Conservation (phyloP, 78 protist species). For the Dictyostelium citrinum region DNA sequence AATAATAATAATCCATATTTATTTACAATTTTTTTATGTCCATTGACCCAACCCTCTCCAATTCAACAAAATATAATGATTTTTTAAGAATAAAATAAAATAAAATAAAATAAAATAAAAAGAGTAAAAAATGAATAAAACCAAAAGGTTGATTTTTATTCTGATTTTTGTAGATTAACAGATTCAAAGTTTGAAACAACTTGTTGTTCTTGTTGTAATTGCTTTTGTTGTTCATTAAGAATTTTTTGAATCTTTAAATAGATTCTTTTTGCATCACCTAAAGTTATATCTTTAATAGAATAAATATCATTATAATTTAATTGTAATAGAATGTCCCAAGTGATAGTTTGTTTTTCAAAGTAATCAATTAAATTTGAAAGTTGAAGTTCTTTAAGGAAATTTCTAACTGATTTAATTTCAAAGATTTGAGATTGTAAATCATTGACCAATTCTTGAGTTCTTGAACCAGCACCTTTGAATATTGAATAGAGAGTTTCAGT, state of each 20-base stretch:
- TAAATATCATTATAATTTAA: neutral
- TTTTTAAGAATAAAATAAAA: too few relatives aligned
- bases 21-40: too few relatives aligned
- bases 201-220: neutral
- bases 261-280: constrained; percentile 42
- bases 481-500: neutral
- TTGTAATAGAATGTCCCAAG: neutral
- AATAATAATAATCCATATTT: too few relatives aligned
- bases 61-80: too few relatives aligned
- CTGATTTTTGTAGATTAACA: neutral
- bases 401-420: constrained; percentile 7
- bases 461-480: neutral
- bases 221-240: neutral
- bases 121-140: too few relatives aligned
- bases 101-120: too few relatives aligned
- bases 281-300: neutral
- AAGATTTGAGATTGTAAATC: neutral
- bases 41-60: too few relatives aligned
- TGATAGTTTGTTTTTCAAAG: constrained; percentile 16
- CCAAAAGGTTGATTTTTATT: too few relatives aligned
- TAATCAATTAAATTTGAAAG: neutral
- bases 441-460: neutral
- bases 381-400: constrained; percentile 24
- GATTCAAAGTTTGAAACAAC: neutral
- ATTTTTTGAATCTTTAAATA: neutral